Percentiles rank a stretch among this genome's conserved stretches.
phyloP scores from a whole-genome alignment of 139 green algal genomes.

The Gonium pectorale region DNA sequence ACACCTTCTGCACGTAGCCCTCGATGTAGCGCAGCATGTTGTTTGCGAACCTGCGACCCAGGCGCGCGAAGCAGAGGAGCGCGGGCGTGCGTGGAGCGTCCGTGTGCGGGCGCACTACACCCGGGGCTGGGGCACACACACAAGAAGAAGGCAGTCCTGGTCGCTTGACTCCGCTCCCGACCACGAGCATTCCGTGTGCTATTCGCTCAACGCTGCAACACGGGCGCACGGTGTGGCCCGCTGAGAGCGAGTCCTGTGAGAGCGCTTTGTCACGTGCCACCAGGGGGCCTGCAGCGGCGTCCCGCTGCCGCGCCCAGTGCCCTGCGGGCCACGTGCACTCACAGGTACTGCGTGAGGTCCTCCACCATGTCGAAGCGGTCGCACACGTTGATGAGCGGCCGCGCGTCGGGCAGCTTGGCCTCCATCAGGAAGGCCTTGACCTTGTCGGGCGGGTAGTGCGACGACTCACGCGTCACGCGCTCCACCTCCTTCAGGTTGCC shows the following conservation, averaged over 20 bases:
- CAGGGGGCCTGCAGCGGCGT: no score
- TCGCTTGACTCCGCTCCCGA: no score
- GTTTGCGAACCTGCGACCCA: conserved; percentile 49
- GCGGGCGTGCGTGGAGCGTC: neutral
- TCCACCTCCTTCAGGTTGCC: conserved; percentile 92
- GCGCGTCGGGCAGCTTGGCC: conserved; percentile 95
- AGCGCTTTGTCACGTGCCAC: no score
- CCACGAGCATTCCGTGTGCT: no score
- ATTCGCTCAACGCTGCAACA: no score
- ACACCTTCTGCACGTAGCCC: conserved; percentile 99
- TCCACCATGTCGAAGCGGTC: conserved; percentile 95
- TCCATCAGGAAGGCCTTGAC: conserved; percentile 98
- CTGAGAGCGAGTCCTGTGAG: no score
- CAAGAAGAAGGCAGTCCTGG: no score
- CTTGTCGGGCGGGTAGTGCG: conserved; percentile 91
- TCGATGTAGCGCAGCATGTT: conserved; percentile 96
- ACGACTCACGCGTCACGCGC: conserved; percentile 94
- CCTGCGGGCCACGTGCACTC: conserved; percentile 86
- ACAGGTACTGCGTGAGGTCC: conserved; percentile 97
- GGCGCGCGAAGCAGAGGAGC: conserved; percentile 2
- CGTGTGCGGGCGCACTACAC: no score
- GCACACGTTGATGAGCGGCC: conserved; percentile 99
- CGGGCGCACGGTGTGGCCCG: no score
- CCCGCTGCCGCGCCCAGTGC: conserved; percentile 43
- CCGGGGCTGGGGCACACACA: no score